phyloP scores from a whole-genome alignment of 306 rosid species.

The Trifolium dubium region DNA sequence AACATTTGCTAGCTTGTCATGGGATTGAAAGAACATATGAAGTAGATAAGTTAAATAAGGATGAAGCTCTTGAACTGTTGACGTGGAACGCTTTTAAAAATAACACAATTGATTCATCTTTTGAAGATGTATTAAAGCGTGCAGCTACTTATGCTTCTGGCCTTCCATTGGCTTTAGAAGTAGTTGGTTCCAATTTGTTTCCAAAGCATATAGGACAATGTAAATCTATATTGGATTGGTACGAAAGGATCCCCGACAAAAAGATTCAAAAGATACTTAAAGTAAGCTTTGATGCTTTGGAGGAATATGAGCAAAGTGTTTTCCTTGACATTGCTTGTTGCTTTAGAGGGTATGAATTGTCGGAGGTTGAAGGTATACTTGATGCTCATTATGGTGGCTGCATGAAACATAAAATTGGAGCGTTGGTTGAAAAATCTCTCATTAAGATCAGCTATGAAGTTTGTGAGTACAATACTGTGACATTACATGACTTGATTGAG shows the following conservation, averaged over 20 bases:
- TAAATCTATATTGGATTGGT: background rate
- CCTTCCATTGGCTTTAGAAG: background rate
- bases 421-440: background rate
- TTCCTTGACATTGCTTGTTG: background rate
- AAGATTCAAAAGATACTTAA: background rate
- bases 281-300: background rate
- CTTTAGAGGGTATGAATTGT: background rate
- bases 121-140: background rate
- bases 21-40: background rate
- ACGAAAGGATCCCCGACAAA: too few species aligned
- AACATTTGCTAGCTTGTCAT: background rate
- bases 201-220: background rate
- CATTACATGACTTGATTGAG: conserved; percentile 3
- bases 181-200: background rate
- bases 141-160: background rate
- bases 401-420: background rate
- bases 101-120: background rate
- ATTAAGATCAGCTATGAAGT: too few species aligned
- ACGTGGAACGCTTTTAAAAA: background rate
- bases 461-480: rapidly evolving
- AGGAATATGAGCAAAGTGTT: background rate
- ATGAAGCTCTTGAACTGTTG: background rate
- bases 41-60: background rate
- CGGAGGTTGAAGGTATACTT: background rate
- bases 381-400: background rate